Base-by-base conservation (phyloP, 306 rosid species). In the Urtica urens region DNA sequence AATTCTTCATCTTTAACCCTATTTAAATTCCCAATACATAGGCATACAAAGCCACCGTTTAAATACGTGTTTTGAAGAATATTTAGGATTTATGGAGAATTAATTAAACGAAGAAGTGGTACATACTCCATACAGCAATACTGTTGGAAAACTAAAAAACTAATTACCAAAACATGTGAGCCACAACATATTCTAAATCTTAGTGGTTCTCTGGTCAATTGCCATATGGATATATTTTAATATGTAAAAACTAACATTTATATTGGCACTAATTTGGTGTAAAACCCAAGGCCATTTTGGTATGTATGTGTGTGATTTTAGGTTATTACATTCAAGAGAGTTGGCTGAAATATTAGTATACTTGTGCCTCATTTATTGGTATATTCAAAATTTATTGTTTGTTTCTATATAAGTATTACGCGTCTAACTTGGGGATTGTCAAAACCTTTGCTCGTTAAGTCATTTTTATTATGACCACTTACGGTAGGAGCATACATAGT, bases 1-100 rank as follows among this genome's bases (percentile, higher is more conserved):
- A 63, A 68, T 69, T 62, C 15, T 39, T 14, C 38, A 20, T 35
- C 15, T 54, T 46, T 10, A 3, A 33, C 33, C 59, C 47, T 57
- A 30, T 44, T 53, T 66, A 51, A 19, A 43, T 25, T 44, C 54
- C 42, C 49, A 23, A 38, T 39, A 48, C 35, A 39, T 35, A 10
- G 10, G 22, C 2, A 20, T 19, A 29, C 10, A 18, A 6, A 10
- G 18, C 16, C 3, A 26, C 13, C 24, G 15, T 24, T 38, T 38
- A 10, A 7, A 29, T 12, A 18, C 16, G 38, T 47, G 9, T 28
- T 55, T 23, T 9, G 26, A 28, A 47, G 53, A 59, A 47, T 31
- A 19, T 58, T 19, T 21, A 59, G 38, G 60, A 51, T 53, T 30
- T 44, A 24, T 31, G 38, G 23, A 38, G n/a, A 33, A 38, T 25